Conservation (phyloP, 2,329 filamentous ascomycete species). For the Rhinocladiella similis region DNA sequence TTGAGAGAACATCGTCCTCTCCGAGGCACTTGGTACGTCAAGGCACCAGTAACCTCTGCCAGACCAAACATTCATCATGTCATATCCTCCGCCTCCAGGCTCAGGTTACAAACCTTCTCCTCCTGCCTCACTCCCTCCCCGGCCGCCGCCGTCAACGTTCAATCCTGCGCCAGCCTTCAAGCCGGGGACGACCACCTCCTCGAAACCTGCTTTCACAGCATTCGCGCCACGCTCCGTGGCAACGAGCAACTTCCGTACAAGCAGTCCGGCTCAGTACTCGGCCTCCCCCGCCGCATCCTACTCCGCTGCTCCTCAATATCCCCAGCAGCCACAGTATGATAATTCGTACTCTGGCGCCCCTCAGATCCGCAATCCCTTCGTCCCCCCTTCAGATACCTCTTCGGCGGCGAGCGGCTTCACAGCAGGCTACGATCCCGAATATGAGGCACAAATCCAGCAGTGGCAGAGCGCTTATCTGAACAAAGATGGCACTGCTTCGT, state of each 20-base stretch:
- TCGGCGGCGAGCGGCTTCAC: conserved; percentile 40
- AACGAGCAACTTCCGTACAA: conserved; percentile 38
- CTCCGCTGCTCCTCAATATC: conserved; percentile 30
- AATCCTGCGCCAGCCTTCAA: conserved; percentile 45
- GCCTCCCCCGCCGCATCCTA: conserved; percentile 37
- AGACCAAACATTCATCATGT: conserved; percentile 64
- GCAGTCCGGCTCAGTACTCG: conserved; percentile 39
- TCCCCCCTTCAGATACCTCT: conserved; percentile 56
- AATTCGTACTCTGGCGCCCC: conserved; percentile 45
- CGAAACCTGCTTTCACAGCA: conserved; percentile 47
- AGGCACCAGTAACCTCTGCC: conserved; percentile 22
- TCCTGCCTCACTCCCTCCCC: conserved; percentile 70
- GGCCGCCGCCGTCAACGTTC: conserved; percentile 65
- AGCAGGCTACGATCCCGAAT: conserved; percentile 64
- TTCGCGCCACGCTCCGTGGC: conserved; percentile 63
- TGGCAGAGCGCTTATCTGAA: conserved; percentile 88
- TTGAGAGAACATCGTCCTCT: background rate
- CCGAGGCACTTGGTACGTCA: conserved; percentile 22
- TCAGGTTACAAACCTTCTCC: conserved; percentile 62
- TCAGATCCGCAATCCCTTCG: conserved; percentile 76
- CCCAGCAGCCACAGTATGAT: conserved; percentile 45
- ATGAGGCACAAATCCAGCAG: conserved; percentile 87
- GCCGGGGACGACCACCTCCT: conserved; percentile 47
- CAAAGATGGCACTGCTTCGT: conserved; percentile 52
- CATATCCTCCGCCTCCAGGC: conserved; percentile 84